phyloP scores from a whole-genome alignment of 1,139 yeast genomes.

The Geotrichum siamense region DNA sequence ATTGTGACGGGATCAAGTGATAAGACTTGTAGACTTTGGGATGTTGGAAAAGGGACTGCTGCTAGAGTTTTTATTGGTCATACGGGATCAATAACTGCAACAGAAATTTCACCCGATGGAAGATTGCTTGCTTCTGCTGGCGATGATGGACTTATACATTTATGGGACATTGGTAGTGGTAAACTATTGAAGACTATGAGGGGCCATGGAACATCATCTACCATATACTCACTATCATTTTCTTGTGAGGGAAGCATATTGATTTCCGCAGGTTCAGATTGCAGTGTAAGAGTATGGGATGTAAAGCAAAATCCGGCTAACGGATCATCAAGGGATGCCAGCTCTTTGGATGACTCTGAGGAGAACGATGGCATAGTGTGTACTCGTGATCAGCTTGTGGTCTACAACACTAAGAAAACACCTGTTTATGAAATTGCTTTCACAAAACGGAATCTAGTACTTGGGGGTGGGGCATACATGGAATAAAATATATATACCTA shows the following conservation, averaged over 20 bases:
- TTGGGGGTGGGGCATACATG: slow-evolving; percentile 84
- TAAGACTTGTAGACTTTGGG: slow-evolving; percentile 98
- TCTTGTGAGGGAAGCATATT: slow-evolving; percentile 83
- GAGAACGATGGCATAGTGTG: slow-evolving; percentile 58
- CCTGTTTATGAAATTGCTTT: slow-evolving; percentile 91
- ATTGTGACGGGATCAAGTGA: slow-evolving; percentile 93
- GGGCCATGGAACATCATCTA: slow-evolving; percentile 77
- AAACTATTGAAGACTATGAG: slow-evolving; percentile 67
- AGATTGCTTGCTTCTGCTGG: slow-evolving; percentile 95
- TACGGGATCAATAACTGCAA: slow-evolving; percentile 74
- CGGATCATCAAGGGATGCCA: slow-evolving; percentile 21
- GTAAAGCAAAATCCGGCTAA: slow-evolving; percentile 62
- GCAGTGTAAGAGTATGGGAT: slow-evolving; percentile 94
- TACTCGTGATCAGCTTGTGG: slow-evolving; percentile 85
- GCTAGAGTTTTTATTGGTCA: slow-evolving; percentile 95
- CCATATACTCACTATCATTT: slow-evolving; percentile 79
- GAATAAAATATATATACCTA: slow-evolving; percentile 29
- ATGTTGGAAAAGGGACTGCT: slow-evolving; percentile 76
- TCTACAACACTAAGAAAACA: slow-evolving; percentile 86
- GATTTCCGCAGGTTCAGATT: slow-evolving; percentile 90
- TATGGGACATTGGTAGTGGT: slow-evolving; percentile 96
- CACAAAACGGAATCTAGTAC: slow-evolving; percentile 80
- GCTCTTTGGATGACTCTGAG: slow-evolving; percentile 30
- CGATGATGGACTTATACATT: slow-evolving; percentile 79
- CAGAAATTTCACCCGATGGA: slow-evolving; percentile 94